Base-by-base conservation (phyloP, 78 protist species). In the Dictyostelium capitatum region DNA sequence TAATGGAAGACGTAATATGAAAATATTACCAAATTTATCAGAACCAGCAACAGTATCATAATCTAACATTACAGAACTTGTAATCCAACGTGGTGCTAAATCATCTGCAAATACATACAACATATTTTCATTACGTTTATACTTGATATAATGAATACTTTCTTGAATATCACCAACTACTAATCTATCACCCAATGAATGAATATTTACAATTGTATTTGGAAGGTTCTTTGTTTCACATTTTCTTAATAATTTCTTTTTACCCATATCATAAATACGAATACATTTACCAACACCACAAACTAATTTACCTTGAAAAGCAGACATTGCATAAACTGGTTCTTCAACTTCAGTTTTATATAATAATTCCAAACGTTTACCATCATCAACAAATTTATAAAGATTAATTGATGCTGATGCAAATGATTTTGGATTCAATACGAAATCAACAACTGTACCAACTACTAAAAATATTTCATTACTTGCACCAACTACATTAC, bases 21-120 rank as follows among this genome's bases (percentile, higher is more conserved):
- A 87, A 28, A 98, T 70, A 78, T 95, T 97, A 57, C 99, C 99
- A 54, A 98, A 98, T 91, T 96, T 96, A 93, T 98, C 99, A 56
- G 95, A 90, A 7, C 89, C 98, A 9, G 97, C 98, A 6, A 98
- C 65, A 0, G 99, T 98, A 89, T 92, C 92, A 79, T 94, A 95
- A 93, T 99, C 99, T 37, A 99, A 74, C 41, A 73, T 37, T 30
- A 51, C 14, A 17, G 32, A 48, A 1, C 96, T 43, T 0, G 99
- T 96, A 11, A 97, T 5, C 95, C 95, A 96, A 12, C 99, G 95
- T 25, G 99, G 99, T n/a, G 53, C 19, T 12, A 97, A 69, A 79
- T 97, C 98, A 57, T 98, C 99, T 12, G 99, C 99, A 81, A 98
- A 98, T 23, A 98, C 48, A 56, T 46, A 15, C 57, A 99, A 20